These are phyloP conservation scores for Priceomyces carsonii DNA, from an alignment of 805 yeast species.

Conservation along the genomic window DNA sequence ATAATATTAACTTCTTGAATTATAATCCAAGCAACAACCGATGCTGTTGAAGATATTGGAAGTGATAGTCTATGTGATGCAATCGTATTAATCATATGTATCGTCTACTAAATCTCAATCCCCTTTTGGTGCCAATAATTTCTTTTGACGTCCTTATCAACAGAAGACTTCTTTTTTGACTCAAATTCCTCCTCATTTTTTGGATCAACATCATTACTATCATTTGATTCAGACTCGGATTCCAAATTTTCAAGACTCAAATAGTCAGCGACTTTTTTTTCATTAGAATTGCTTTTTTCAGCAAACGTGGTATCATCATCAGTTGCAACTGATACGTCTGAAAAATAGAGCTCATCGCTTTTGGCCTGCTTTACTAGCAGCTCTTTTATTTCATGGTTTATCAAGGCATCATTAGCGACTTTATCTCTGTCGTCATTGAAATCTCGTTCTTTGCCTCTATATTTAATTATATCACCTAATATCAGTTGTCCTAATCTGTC, in stretches of 20 bases:
- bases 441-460: slow-evolving; percentile 72
- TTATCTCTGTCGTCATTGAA: slow-evolving; percentile 71
- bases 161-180: slow-evolving; percentile 15
- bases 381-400: slow-evolving; percentile 28
- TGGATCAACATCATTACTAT: slow-evolving; percentile 8
- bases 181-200: slow-evolving; percentile 10
- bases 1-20: neutral
- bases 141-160: slow-evolving; percentile 36
- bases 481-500: slow-evolving; percentile 70
- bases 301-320: slow-evolving; percentile 20
- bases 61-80: neutral
- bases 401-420: slow-evolving; percentile 61
- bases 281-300: slow-evolving; percentile 3
- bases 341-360: slow-evolving; percentile 42
- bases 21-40: neutral
- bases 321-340: slow-evolving; percentile 43
- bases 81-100: neutral
- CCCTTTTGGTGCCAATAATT: slow-evolving; percentile 47
- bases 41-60: neutral
- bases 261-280: slow-evolving; percentile 7
- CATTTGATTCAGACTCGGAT: slow-evolving; percentile 18
- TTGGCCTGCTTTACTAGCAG: slow-evolving; percentile 38
- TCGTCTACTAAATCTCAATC: slow-evolving; percentile 24
- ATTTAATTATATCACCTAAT: slow-evolving; percentile 76
- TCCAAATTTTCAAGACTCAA: slow-evolving; percentile 16